Evolutionary conservation across 2,329 filamentous ascomycete species (phyloP).

Genomic region (Ophiostoma australiae): DNA sequence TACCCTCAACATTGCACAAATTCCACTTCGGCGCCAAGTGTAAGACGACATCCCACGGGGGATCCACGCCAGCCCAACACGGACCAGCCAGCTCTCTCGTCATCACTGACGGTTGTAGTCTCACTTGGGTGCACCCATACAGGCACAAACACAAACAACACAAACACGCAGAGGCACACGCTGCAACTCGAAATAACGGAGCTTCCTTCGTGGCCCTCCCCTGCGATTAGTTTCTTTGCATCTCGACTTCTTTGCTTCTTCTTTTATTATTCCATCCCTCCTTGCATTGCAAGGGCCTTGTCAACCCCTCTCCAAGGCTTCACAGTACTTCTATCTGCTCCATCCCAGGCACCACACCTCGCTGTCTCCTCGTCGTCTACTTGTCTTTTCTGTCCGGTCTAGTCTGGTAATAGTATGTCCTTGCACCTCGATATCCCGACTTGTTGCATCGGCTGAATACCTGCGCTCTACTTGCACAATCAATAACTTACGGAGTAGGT

Average conservation of each 20-base stretch:
- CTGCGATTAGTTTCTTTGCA: background rate
- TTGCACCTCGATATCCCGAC: background rate
- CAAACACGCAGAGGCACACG: background rate
- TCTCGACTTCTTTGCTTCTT: background rate
- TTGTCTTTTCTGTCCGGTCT: background rate
- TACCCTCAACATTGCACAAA: constrained; percentile 3
- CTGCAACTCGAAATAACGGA: background rate
- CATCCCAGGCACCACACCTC: background rate
- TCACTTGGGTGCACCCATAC: background rate
- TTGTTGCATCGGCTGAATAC: background rate
- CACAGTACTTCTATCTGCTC: background rate
- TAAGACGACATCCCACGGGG: constrained; percentile 2
- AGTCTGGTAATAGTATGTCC: too few relatives aligned
- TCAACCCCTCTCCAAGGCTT: background rate
- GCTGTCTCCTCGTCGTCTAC: background rate
- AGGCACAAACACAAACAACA: background rate
- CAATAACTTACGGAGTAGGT: background rate
- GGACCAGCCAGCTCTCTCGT: background rate
- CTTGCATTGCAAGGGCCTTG: background rate
- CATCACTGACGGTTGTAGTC: background rate
- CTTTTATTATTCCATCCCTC: constrained; percentile 11
- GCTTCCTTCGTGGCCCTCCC: background rate
- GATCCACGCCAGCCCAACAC: constrained; percentile 5
- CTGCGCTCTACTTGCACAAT: background rate
- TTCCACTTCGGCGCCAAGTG: constrained; percentile 2